Evolutionary conservation across 2,329 filamentous ascomycete species (phyloP), one percentile per base, ranked within the genome.

Genomic region (Capronia americana): DNA sequence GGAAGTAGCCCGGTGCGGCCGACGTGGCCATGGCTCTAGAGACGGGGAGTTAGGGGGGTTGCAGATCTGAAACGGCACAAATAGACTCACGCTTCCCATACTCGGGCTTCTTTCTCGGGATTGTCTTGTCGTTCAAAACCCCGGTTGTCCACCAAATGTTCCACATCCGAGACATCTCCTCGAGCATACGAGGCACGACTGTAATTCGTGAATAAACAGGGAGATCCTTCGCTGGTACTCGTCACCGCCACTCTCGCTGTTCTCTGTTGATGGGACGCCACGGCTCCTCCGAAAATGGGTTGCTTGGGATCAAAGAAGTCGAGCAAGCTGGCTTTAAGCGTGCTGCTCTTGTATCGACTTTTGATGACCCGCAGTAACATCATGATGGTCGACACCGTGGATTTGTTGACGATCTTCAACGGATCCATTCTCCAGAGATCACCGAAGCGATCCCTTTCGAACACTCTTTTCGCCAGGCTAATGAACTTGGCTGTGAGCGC

Each of bases 161-260:
- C 55, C 10, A 17, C 23, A 20, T 57, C 55, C 2, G 55, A 57
- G 7, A 46, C 12, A 34, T 57, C 55, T 44, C 14, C 55, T 7
- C 55, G 55, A 57, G 32, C 55, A 20, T 57, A 57, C 8, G 55
- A 41, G 3, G 55, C 55, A 17, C 55, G 55, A 46, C 34, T 57
- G 34, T 57, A 57, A 17, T 57, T 57, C 23, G 55, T 57, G 55
- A 57, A 57, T 7, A 57, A 24, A 41, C 34, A 57, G 41, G 55
- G 55, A 5, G 34, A 34, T 17, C 55, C 55, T 24, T 57, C 55
- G 24, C 55, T 57, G 7, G 55, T 57, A 23, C 55, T 57, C 14
- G 55, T 57, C 2, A 57, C 55, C 4, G 55, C 55, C 20, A 57
- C 55, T 41, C 55, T 32, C 41, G 55, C 24, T 4, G 34, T 57